phyloP scores from a whole-genome alignment of 176 grass and related monocot species.

The Canna indica region DNA sequence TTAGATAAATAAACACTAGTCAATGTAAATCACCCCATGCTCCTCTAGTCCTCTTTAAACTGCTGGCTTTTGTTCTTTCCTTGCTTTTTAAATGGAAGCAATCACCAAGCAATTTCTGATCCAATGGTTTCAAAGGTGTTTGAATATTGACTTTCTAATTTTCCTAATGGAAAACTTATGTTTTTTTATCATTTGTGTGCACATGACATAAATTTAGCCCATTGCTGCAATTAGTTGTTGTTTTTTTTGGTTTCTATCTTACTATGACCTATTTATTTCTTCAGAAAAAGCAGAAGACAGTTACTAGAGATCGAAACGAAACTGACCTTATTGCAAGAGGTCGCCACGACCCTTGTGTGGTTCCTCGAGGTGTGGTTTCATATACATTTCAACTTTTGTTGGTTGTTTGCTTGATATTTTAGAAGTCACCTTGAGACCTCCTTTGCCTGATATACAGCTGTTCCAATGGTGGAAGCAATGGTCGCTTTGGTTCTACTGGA shows the following conservation, averaged over 20 bases:
- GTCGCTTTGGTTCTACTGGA: slow-evolving; percentile 70
- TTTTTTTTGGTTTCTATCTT: too few relatives aligned
- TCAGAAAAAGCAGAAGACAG: slow-evolving; percentile 85
- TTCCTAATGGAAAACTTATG: too few relatives aligned
- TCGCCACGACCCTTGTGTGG: slow-evolving; percentile 83
- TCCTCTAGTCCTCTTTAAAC: not conserved
- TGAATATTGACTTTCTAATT: not conserved
- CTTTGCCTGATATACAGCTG: slow-evolving; percentile 48
- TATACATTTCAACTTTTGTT: not conserved
- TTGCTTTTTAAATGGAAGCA: not conserved
- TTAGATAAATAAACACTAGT: not conserved
- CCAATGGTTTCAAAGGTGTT: not conserved
- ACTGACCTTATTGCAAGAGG: slow-evolving; percentile 69
- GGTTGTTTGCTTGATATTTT: not conserved
- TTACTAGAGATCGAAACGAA: slow-evolving; percentile 72
- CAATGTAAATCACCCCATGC: too few relatives aligned
- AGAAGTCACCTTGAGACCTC: not conserved
- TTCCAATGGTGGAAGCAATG: slow-evolving; percentile 94
- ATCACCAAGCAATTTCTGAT: not conserved
- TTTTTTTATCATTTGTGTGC: not conserved
- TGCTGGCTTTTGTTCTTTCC: not conserved
- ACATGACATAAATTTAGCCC: not conserved
- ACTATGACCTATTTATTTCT: slow-evolving; percentile 12
- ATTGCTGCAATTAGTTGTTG: not conserved
- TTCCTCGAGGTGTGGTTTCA: slow-evolving; percentile 59